A percentile compares a stretch with the other conserved stretches of the same genome.
These are phyloP conservation scores for Phytopythium ostracodes DNA, from an alignment of 352 stramenopile species.

Conservation along the genomic window DNA sequence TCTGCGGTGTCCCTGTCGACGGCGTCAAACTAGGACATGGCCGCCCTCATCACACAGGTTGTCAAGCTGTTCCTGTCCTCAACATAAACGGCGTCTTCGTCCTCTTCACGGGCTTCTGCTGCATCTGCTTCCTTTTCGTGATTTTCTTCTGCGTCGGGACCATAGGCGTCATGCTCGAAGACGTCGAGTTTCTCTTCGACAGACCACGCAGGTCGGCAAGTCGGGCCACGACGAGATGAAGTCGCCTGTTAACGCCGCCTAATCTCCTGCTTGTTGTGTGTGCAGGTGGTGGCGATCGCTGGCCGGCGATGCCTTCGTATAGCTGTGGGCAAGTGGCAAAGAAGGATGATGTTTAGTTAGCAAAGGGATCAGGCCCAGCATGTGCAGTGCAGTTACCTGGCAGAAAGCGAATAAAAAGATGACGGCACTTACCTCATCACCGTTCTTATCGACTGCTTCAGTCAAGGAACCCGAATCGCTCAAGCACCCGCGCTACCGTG, in stretches of 20 bases:
- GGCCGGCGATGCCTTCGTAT: background rate
- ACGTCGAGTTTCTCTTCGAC: conserved; percentile 38
- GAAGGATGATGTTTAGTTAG: background rate
- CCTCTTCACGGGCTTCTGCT: conserved; percentile 21
- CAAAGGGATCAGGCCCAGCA: no score
- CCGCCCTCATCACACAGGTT: conserved; percentile 23
- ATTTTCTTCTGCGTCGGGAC: conserved; percentile 44
- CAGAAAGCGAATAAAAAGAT: no score
- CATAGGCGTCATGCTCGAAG: conserved; percentile 39
- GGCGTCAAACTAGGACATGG: conserved; percentile 35
- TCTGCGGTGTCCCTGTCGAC: conserved; percentile 42
- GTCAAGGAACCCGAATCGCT: no score
- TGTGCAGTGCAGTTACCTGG: no score
- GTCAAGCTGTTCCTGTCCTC: conserved; percentile 5
- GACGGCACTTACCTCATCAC: no score
- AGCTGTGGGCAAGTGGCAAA: background rate
- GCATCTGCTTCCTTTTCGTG: conserved; percentile 35
- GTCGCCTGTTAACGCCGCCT: conserved; percentile 11
- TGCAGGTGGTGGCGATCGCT: background rate
- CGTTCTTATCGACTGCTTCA: no score
- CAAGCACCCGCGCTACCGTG: no score
- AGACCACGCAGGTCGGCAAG: conserved; percentile 4
- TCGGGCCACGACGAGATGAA: conserved; percentile 21
- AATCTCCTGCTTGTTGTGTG: background rate
- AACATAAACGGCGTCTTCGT: conserved; percentile 14